Conservation (phyloP, 306 rosid genomes). For the Adenanthera pavonina region DNA sequence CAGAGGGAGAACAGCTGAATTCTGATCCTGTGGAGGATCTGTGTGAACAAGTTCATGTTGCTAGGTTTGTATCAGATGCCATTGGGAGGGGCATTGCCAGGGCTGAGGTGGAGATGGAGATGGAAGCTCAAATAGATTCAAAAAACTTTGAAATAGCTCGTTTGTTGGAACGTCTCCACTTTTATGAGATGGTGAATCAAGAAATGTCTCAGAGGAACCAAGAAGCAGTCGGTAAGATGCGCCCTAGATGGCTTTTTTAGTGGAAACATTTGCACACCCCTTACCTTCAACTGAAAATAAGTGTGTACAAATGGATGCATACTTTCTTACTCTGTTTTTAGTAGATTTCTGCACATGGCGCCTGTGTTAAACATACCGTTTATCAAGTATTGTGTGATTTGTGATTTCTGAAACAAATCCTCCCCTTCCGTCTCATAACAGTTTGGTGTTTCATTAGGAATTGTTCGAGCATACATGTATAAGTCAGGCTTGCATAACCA, state of each 20-base stretch:
- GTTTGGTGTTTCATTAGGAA: conserved; percentile 3
- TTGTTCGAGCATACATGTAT: conserved; percentile 3
- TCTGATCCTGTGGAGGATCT: conserved; percentile 70
- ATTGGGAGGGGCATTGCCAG: conserved; percentile 81
- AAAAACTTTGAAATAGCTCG: conserved; percentile 97
- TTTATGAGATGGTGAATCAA: conserved; percentile 91
- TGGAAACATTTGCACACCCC: neutral
- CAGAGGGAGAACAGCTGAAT: conserved; percentile 53
- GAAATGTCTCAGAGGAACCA: conserved; percentile 99
- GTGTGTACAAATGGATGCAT: neutral
- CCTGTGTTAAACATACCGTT: neutral
- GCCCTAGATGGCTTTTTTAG: neutral
- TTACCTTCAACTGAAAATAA: conserved; percentile 11
- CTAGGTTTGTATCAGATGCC: conserved; percentile 76
- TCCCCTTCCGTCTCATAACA: neutral
- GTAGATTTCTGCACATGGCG: neutral
- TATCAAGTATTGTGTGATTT: conserved; percentile 21
- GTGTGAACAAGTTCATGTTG: conserved; percentile 78
- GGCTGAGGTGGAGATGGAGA: conserved; percentile 86
- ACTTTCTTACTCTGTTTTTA: neutral
- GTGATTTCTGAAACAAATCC: neutral
- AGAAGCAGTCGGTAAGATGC: conserved; percentile 85
- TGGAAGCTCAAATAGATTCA: conserved; percentile 73
- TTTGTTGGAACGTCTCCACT: conserved; percentile 77
- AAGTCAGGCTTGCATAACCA: conserved; percentile 17